Percentiles rank a stretch among this genome's conserved stretches.
Conservation (phyloP, 2,329 filamentous ascomycete genomes). For the Fusarium clavum region DNA sequence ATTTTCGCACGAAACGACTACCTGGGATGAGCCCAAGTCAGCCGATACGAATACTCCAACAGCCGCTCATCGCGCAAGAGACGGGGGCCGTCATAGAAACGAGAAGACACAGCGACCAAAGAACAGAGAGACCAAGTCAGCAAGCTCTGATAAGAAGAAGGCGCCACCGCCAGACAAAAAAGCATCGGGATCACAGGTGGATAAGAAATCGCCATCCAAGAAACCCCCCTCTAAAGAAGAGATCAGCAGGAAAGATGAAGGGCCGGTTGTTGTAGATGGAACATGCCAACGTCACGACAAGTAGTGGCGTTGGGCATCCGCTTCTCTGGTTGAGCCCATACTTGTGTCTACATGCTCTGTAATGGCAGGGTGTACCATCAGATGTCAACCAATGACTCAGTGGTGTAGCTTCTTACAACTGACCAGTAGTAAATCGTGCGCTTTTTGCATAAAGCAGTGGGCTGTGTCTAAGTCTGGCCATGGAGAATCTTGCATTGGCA, state of each 20-base stretch:
- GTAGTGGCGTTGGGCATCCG: not conserved
- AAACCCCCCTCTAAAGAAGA: slow-evolving; percentile 16
- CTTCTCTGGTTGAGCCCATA: not conserved
- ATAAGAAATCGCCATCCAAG: slow-evolving; percentile 29
- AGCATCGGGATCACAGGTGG: slow-evolving; percentile 6
- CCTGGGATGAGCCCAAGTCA: not conserved
- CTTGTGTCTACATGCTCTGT: not conserved
- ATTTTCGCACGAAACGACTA: not conserved
- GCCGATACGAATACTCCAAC: slow-evolving; percentile 10
- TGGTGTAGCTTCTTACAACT: not conserved
- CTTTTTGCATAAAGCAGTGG: not conserved
- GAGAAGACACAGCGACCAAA: slow-evolving; percentile 27
- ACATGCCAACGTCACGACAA: slow-evolving; percentile 26
- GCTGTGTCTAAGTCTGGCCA: not conserved
- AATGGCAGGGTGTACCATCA: not conserved
- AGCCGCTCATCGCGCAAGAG: slow-evolving; percentile 19
- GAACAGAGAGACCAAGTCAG: slow-evolving; percentile 28
- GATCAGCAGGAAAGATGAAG: slow-evolving; percentile 14
- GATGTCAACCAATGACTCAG: not conserved
- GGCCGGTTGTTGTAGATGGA: slow-evolving; percentile 38
- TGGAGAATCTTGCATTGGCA: not conserved
- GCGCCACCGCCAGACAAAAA: slow-evolving; percentile 26
- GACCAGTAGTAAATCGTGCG: not conserved
- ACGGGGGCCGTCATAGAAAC: not conserved
- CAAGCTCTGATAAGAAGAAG: slow-evolving; percentile 23